Percentiles rank a stretch among this genome's conserved stretches.
These are phyloP conservation scores for Pseudogymnoascus sp. DNA, from an alignment of 2,329 filamentous ascomycete genomes.

Conservation along the genomic window DNA sequence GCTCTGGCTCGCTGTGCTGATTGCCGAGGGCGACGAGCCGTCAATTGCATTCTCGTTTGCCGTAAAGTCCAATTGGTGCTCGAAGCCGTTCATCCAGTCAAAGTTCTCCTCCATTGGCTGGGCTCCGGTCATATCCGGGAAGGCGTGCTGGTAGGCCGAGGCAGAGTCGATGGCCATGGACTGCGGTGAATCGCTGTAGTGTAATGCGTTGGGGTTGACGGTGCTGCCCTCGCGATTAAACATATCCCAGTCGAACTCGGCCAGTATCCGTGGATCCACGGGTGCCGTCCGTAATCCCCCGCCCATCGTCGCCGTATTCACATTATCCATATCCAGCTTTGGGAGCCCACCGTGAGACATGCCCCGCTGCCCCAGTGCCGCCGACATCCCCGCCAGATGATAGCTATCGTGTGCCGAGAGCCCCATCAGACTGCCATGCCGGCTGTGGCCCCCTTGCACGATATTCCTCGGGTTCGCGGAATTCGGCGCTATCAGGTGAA, in stretches of 20 bases:
- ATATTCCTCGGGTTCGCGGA: conserved; percentile 38
- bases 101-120: conserved; percentile 68
- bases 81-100: conserved; percentile 78
- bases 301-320: conserved; percentile 56
- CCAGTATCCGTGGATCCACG: conserved; percentile 51
- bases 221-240: conserved; percentile 64
- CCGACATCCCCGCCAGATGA: conserved; percentile 66
- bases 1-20: conserved; percentile 89
- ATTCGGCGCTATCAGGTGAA: conserved; percentile 59
- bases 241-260: conserved; percentile 65
- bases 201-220: conserved; percentile 66
- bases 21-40: conserved; percentile 88
- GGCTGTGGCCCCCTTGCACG: conserved; percentile 49
- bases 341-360: conserved; percentile 57
- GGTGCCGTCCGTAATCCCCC: conserved; percentile 73
- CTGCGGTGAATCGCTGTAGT: conserved; percentile 73
- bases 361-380: conserved; percentile 57
- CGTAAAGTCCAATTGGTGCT: conserved; percentile 64
- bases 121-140: conserved; percentile 48
- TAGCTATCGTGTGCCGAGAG: conserved; percentile 54
- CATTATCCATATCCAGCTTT: conserved; percentile 72
- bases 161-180: conserved; percentile 54
- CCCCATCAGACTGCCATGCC: conserved; percentile 67
- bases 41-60: conserved; percentile 75
- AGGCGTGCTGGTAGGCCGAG: conserved; percentile 50